Percentiles rank a stretch among this genome's conserved stretches.
Conservation (phyloP, 2,329 filamentous ascomycete species). For the Cyphellophora europaea region DNA sequence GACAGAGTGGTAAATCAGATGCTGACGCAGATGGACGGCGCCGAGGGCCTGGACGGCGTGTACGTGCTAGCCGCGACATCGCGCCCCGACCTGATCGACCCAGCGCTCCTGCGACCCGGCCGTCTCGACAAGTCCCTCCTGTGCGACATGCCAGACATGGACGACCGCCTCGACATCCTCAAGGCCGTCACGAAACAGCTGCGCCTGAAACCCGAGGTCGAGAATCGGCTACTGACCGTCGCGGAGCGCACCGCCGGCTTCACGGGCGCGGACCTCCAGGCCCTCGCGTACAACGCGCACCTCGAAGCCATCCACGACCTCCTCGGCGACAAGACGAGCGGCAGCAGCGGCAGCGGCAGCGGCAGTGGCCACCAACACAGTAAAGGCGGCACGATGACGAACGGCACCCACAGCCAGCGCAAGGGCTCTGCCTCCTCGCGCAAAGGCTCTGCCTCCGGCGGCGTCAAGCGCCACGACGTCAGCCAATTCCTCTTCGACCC, state of each 20-base stretch:
- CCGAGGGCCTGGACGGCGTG: constrained; percentile 86
- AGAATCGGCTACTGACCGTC: constrained; percentile 59
- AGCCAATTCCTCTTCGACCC: constrained; percentile 75
- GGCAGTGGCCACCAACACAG: constrained; percentile 2
- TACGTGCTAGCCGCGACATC: constrained; percentile 94
- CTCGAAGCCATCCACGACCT: constrained; percentile 94
- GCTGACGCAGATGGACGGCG: constrained; percentile 97
- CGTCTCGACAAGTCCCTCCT: constrained; percentile 87
- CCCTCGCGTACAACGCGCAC: constrained; percentile 90
- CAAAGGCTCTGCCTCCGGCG: constrained; percentile 21
- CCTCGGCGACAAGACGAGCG: constrained; percentile 46
- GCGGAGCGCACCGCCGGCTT: constrained; percentile 77
- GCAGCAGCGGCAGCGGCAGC: constrained; percentile 23
- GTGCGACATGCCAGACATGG: constrained; percentile 73
- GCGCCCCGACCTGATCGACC: constrained; percentile 88
- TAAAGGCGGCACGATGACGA: constrained; percentile 10
- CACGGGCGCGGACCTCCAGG: constrained; percentile 88
- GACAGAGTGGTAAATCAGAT: constrained; percentile 98
- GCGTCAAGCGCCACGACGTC: constrained; percentile 44
- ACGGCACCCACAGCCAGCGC: constrained; percentile 11
- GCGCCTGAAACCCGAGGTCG: constrained; percentile 58
- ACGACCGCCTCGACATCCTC: constrained; percentile 84
- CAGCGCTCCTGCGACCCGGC: constrained; percentile 81
- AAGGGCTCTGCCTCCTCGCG: constrained; percentile 16
- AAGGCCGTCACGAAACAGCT: constrained; percentile 74